Conservation (phyloP, 176 grass and related monocot genomes). For the Carex parvula region DNA sequence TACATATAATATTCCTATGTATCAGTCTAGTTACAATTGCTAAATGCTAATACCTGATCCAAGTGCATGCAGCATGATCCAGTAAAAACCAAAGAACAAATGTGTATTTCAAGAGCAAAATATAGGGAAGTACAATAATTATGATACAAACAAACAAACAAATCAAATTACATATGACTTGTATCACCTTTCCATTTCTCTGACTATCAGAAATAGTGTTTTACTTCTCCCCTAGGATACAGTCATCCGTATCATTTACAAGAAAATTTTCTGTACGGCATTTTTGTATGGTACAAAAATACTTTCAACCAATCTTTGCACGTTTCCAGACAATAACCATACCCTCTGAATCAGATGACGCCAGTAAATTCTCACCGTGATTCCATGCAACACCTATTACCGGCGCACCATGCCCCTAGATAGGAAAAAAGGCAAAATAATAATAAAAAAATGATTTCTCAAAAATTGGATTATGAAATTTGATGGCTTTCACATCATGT, state of each 20-base stretch:
- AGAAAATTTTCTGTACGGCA: not conserved
- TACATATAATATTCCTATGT: not conserved
- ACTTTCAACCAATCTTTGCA: conserved; percentile 41
- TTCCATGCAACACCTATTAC: conserved; percentile 93
- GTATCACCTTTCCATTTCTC: not conserved
- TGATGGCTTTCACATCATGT: not conserved
- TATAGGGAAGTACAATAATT: not conserved
- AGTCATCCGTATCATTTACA: conserved; percentile 7
- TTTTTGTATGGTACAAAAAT: not conserved
- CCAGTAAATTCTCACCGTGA: conserved; percentile 90
- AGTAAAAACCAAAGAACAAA: not conserved
- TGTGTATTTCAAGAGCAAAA: not conserved
- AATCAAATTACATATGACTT: conserved; percentile 13
- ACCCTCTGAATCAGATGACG: conserved; percentile 88
- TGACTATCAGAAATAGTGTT: not conserved
- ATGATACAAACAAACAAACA: conserved; percentile 14
- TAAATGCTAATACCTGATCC: not conserved
- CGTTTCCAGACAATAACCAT: conserved; percentile 98
- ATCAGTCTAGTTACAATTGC: not conserved
- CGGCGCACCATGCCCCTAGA: conserved; percentile 75
- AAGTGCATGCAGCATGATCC: not conserved
- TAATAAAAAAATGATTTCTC: not conserved
- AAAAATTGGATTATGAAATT: not conserved
- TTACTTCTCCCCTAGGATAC: not conserved
- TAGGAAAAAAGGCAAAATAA: conserved; percentile 1